These are phyloP conservation scores for Pseudogymnoascus verrucosus DNA, from an alignment of 2,329 filamentous ascomycete genomes.

Conservation along the genomic window DNA sequence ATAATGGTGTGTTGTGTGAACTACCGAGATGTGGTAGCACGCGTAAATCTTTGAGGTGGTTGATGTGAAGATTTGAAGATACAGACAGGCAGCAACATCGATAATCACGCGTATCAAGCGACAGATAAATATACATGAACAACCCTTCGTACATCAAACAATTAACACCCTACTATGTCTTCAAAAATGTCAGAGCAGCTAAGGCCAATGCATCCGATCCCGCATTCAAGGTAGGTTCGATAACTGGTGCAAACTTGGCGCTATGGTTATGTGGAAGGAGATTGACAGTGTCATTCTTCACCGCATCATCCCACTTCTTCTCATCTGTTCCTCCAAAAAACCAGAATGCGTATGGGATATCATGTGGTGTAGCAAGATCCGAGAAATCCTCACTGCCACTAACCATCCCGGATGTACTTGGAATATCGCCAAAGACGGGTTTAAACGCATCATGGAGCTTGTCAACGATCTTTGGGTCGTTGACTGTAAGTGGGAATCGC, in stretches of 20 bases:
- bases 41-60: neutral
- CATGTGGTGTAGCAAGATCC: constrained; percentile 16
- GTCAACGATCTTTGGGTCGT: neutral
- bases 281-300: constrained; percentile 28
- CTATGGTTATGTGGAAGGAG: constrained; percentile 51
- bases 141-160: neutral
- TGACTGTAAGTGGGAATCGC: neutral
- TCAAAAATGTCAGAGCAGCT: constrained; percentile 36
- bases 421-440: neutral
- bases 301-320: constrained; percentile 41
- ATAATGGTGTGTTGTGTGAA: neutral
- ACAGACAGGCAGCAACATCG: neutral
- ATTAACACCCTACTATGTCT: neutral
- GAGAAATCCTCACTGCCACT: constrained; percentile 22
- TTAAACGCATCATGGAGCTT: neutral
- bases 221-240: constrained; percentile 48
- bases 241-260: constrained; percentile 48
- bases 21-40: too few species aligned
- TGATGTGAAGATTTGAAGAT: neutral
- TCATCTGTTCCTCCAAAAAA: constrained; percentile 46
- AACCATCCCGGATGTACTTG: neutral
- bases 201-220: constrained; percentile 45
- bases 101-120: neutral
- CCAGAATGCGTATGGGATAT: constrained; percentile 45
- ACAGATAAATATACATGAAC: neutral